Evolutionary conservation across 768 basidiomycete genomes (phyloP).

Genomic region (Sporobolomyces pararoseus): DNA sequence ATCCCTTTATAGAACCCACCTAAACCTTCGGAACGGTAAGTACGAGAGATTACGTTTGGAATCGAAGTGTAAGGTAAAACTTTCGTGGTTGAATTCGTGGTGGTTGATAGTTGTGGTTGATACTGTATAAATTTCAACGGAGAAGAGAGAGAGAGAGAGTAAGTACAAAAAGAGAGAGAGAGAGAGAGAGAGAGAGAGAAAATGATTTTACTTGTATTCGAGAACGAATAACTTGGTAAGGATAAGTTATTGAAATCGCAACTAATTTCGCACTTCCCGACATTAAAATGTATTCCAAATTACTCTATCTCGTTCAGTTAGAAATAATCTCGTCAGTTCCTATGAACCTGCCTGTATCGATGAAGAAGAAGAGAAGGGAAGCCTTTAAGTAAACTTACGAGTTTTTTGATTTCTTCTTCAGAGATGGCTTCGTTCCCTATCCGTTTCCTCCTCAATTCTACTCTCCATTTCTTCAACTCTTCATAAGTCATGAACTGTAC

Average conservation of each 20-base stretch:
- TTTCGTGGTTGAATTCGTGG: constrained; percentile 50
- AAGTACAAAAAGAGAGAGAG: neutral
- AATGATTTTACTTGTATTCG: constrained; percentile 69
- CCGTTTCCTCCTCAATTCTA: constrained; percentile 46
- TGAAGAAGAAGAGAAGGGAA: neutral
- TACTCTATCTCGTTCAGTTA: constrained; percentile 66
- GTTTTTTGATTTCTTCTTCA: constrained; percentile 71
- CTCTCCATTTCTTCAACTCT: constrained; percentile 86
- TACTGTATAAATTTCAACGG: constrained; percentile 10
- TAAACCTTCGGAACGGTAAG: constrained; percentile 74
- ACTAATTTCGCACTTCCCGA: constrained; percentile 83
- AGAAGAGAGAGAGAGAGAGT: neutral
- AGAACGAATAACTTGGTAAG: constrained; percentile 94
- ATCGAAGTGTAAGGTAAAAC: constrained; percentile 71
- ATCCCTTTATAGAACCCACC: constrained; percentile 91
- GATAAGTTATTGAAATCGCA: constrained; percentile 82
- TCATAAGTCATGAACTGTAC: constrained; percentile 96
- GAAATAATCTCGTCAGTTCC: neutral
- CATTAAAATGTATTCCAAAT: constrained; percentile 83
- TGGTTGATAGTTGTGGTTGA: constrained; percentile 14
- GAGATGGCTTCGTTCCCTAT: constrained; percentile 43
- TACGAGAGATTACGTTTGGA: constrained; percentile 69
- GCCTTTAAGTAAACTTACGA: constrained; percentile 57
- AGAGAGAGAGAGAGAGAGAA: neutral
- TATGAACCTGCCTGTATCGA: too few species aligned